These are phyloP conservation scores for Exsudoporus floridanus DNA, from an alignment of 1,284 basidiomycete genomes.

Conservation along the genomic window DNA sequence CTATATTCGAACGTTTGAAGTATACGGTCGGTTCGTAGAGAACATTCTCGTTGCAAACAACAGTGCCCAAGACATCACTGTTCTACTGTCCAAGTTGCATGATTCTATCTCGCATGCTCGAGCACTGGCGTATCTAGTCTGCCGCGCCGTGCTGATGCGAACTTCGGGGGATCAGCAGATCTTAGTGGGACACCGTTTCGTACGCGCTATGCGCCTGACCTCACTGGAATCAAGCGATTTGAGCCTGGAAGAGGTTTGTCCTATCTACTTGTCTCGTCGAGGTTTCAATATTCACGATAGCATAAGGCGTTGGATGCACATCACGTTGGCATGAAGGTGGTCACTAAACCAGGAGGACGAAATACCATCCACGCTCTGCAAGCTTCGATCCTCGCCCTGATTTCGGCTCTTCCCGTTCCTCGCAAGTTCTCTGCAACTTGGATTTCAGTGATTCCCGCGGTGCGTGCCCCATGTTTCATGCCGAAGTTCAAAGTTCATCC, in stretches of 20 bases:
- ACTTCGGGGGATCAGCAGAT: constrained; percentile 59
- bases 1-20: neutral
- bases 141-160: constrained; percentile 52
- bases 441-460: constrained; percentile 26
- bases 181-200: constrained; percentile 48
- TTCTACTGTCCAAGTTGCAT: constrained; percentile 48
- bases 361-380: constrained; percentile 57
- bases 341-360: constrained; percentile 58
- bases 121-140: constrained; percentile 58
- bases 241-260: constrained; percentile 44
- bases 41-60: constrained; percentile 56
- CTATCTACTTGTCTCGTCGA: neutral
- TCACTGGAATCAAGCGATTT: constrained; percentile 44
- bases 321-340: constrained; percentile 46
- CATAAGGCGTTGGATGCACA: constrained; percentile 44
- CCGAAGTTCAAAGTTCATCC: too few species aligned
- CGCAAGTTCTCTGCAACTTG: constrained; percentile 43
- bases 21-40: constrained; percentile 39
- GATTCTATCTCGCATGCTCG: constrained; percentile 52
- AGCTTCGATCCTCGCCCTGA: constrained; percentile 49
- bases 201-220: constrained; percentile 48
- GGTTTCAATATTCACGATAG: constrained; percentile 2
- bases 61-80: constrained; percentile 38
- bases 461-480: constrained; percentile 3
- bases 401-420: constrained; percentile 50